These are phyloP conservation scores for Pyrrhoderma lamaoense DNA, from an alignment of 1,284 basidiomycete genomes.

Conservation along the genomic window DNA sequence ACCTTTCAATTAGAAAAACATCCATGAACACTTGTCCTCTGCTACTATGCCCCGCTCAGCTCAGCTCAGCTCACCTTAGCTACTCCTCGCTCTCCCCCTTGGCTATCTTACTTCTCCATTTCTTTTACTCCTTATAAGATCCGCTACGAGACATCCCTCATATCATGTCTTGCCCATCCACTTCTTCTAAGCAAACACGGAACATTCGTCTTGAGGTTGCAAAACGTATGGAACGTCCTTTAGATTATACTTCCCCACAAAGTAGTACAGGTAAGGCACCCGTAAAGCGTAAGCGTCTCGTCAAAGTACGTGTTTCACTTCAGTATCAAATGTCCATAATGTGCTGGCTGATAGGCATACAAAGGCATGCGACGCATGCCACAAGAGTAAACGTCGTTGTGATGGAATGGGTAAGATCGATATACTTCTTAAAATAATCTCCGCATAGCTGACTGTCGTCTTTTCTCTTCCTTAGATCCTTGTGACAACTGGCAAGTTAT, in stretches of 20 bases:
- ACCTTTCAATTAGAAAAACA: no score
- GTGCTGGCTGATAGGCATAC: conserved; percentile 12
- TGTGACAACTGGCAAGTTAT: conserved; percentile 68
- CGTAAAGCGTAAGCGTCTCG: conserved; percentile 55
- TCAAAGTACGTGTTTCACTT: conserved; percentile 44
- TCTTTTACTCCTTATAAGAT: background rate
- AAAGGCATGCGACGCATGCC: conserved; percentile 76
- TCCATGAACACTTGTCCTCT: no score
- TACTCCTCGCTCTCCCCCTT: background rate
- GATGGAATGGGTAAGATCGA: conserved; percentile 62
- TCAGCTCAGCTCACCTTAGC: no score
- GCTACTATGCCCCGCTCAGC: no score
- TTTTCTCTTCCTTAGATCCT: conserved; percentile 40
- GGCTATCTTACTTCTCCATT: background rate
- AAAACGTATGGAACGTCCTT: background rate
- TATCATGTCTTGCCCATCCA: background rate
- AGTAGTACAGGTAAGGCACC: background rate
- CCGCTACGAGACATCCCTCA: background rate
- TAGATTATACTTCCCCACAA: background rate
- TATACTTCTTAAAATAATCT: conserved; percentile 2
- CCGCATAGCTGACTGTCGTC: conserved; percentile 15
- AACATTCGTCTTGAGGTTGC: background rate
- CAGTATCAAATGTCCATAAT: conserved; percentile 8
- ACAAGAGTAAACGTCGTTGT: conserved; percentile 75
- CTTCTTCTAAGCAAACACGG: background rate